These are phyloP conservation scores for Hypoxylon fuscum DNA, from an alignment of 495 filamentous ascomycete species.

Conservation along the genomic window DNA sequence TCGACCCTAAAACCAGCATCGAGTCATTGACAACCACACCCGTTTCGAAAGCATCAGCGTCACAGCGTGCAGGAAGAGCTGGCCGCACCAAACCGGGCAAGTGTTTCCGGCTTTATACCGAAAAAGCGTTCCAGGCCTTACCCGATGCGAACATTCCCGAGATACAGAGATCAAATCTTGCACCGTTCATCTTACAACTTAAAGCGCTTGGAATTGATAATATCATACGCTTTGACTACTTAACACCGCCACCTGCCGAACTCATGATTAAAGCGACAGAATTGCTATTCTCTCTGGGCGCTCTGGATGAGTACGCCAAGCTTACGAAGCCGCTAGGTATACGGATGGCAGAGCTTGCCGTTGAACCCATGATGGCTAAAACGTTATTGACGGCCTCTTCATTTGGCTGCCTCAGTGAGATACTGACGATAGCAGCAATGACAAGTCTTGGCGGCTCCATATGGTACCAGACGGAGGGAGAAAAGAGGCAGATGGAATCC, in stretches of 20 bases:
- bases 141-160: conserved; percentile 83
- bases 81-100: conserved; percentile 93
- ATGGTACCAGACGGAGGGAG: conserved; percentile 81
- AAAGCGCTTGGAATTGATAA: conserved; percentile 98
- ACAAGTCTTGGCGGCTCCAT: conserved; percentile 82
- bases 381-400: conserved; percentile 79
- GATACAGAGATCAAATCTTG: conserved; percentile 92
- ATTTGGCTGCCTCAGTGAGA: conserved; percentile 84
- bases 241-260: conserved; percentile 88
- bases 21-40: conserved; percentile 88
- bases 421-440: conserved; percentile 95
- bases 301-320: conserved; percentile 89
- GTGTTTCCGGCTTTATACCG: conserved; percentile 93
- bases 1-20: conserved; percentile 87
- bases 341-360: conserved; percentile 93
- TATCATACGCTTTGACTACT: conserved; percentile 87
- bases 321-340: conserved; percentile 86
- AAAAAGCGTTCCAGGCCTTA: conserved; percentile 74
- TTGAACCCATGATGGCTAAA: conserved; percentile 97
- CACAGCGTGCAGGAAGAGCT: conserved; percentile 90
- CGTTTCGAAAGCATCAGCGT: conserved; percentile 91
- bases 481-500: conserved; percentile 76
- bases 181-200: conserved; percentile 88
- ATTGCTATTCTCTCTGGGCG: conserved; percentile 87
- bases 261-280: conserved; percentile 89